Evolutionary conservation across 2,329 filamentous ascomycete genomes (phyloP).

Genomic region (Cercospora sp.): DNA sequence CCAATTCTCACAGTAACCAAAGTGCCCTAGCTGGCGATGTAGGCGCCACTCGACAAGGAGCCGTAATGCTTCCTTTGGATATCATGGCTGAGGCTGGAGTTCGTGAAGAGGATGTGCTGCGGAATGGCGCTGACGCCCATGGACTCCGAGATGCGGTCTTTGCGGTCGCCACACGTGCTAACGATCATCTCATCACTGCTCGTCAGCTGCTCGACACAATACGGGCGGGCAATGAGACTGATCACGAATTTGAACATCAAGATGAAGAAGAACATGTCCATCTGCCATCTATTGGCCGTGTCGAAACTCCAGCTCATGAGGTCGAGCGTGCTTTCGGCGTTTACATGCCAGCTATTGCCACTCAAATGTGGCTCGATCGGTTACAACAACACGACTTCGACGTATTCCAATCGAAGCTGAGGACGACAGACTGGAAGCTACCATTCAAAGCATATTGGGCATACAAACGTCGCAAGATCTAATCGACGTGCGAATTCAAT

Average conservation of each 20-base stretch:
- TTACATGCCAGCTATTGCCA: constrained; percentile 75
- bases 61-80: constrained; percentile 80
- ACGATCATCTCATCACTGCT: constrained; percentile 92
- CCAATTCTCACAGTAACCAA: constrained; percentile 57
- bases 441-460: constrained; percentile 75
- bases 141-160: constrained; percentile 90
- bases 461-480: constrained; percentile 56
- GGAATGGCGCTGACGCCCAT: constrained; percentile 72
- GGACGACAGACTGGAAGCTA: constrained; percentile 75
- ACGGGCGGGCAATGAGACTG: constrained; percentile 69
- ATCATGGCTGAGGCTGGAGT: constrained; percentile 81
- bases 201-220: constrained; percentile 86
- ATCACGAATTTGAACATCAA: constrained; percentile 86
- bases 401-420: constrained; percentile 64
- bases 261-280: constrained; percentile 69
- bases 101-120: constrained; percentile 84
- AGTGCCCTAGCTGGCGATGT: constrained; percentile 43
- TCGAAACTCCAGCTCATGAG: constrained; percentile 50
- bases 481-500: background rate
- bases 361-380: constrained; percentile 73
- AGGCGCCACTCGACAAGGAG: constrained; percentile 55
- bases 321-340: constrained; percentile 72
- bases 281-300: constrained; percentile 29
- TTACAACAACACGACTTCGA: constrained; percentile 84
- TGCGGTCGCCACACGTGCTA: constrained; percentile 85